These are phyloP conservation scores for Plantago major DNA, from an alignment of 257 asterid species.

Conservation along the genomic window DNA sequence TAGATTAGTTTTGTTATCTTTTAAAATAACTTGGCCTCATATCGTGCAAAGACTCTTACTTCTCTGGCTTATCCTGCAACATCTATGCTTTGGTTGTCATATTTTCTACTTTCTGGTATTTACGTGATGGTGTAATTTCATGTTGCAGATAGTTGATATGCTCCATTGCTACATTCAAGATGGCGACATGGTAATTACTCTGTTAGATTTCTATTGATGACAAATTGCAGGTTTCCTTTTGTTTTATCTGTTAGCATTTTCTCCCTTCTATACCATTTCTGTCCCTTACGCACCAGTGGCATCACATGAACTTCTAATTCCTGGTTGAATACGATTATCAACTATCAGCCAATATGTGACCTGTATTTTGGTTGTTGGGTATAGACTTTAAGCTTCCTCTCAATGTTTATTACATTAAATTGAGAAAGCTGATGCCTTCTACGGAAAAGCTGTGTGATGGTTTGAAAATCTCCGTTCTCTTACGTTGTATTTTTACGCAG, in stretches of 20 bases:
- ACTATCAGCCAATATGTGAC: no score
- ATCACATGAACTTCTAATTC: neutral
- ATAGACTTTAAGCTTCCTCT: no score
- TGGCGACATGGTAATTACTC: constrained; percentile 69
- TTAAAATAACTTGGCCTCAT: neutral
- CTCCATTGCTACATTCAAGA: constrained; percentile 77
- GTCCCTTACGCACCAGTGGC: neutral
- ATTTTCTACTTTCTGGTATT: constrained; percentile 3
- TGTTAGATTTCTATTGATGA: neutral
- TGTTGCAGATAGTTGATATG: constrained; percentile 71
- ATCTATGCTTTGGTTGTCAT: neutral
- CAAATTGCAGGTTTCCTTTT: neutral
- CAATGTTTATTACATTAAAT: no score
- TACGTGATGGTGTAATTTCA: constrained; percentile 18
- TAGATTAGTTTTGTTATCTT: neutral
- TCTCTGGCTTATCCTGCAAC: constrained; percentile 2
- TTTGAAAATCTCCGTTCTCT: neutral
- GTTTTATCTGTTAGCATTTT: neutral
- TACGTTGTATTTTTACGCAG: neutral
- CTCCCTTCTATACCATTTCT: neutral
- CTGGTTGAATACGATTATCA: no score
- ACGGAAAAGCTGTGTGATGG: neutral
- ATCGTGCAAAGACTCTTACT: constrained; percentile 4
- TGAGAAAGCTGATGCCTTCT: no score
- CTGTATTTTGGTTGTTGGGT: no score